Evolutionary conservation across 2,329 filamentous ascomycete species (phyloP), one percentile per base, ranked within the genome.

Genomic region (Epichloe glyceriae): DNA sequence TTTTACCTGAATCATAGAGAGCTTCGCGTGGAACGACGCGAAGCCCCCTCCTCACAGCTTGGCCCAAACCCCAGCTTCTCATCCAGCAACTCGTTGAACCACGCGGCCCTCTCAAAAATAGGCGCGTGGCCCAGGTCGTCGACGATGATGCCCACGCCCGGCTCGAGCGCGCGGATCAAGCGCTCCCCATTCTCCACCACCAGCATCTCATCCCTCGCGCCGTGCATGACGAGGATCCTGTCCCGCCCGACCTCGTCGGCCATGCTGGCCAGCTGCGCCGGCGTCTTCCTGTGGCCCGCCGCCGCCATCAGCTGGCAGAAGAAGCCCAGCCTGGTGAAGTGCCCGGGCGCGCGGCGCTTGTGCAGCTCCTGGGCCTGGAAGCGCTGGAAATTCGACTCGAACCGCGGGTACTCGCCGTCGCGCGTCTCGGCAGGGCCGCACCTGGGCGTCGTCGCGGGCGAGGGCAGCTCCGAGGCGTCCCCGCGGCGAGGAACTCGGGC

Each of bases 351-450:
- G 15, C 73, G 68, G 17, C 85, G 75, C 70, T 95, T 95, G 60
- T 71, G 73, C 55, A 94, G 66, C 66, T 95, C 88, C 57, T 84
- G 80, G 0, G 89, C 88, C 26, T 85, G 83, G 61, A 89, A 91
- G 5, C 89, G 83, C 69, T 93, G 85, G 52, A 82, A 88, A 62
- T 91, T 93, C 49, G 74, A 87, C 4, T 76, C 76, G 64, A 93
- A 95, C 8, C 65, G 67, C 38, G 71, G 58, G 51, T 80, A 80
- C 49, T 58, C 54, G 2, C 57, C 59, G 38, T 59, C 56, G n/a
- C 55, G n/a, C n/a, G 51, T 49, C n/a, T 54, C 57, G 7, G 55
- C 54, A 2, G 63, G 67, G 41, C 46, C 67, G 64, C 59, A 71
- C 47, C 52, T 60, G 14, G 70, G 67, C 3, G 76, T 78, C 2